Evolutionary conservation across 1,284 basidiomycete genomes (phyloP).

Genomic region (Termitomyces sp.): DNA sequence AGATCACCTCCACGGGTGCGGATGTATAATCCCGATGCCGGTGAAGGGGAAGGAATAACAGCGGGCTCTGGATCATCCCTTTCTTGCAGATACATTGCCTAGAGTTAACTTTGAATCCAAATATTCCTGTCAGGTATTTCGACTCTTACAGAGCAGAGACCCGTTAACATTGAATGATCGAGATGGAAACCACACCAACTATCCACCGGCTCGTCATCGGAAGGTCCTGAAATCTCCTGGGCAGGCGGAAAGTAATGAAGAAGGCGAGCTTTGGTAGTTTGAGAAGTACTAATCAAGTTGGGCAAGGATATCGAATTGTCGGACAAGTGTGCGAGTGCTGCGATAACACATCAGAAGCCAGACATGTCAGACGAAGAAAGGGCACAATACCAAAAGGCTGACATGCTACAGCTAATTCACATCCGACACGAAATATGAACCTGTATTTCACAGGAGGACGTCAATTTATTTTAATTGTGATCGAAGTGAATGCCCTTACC

Average conservation of each 20-base stretch:
- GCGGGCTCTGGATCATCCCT: slow-evolving; percentile 36
- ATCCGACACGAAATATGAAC: slow-evolving; percentile 77
- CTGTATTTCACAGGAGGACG: slow-evolving; percentile 27
- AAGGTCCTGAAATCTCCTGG: slow-evolving; percentile 30
- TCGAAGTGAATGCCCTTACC: slow-evolving; percentile 35
- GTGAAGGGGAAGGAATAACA: slow-evolving; percentile 62
- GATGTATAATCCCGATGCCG: slow-evolving; percentile 83
- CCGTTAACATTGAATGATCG: slow-evolving; percentile 86
- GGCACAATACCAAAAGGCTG: slow-evolving; percentile 73
- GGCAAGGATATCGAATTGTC: slow-evolving; percentile 62
- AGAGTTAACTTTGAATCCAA: slow-evolving; percentile 28
- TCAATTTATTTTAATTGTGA: neutral
- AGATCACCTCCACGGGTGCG: slow-evolving; percentile 72
- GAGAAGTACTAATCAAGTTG: slow-evolving; percentile 57
- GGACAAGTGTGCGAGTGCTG: slow-evolving; percentile 59
- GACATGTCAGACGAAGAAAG: neutral
- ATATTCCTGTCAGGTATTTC: neutral
- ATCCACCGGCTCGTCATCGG: slow-evolving; percentile 63
- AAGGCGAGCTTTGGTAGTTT: slow-evolving; percentile 79
- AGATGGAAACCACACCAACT: slow-evolving; percentile 81
- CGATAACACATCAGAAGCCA: neutral
- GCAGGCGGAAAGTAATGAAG: slow-evolving; percentile 86
- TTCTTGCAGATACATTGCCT: slow-evolving; percentile 77
- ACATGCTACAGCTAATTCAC: slow-evolving; percentile 76
- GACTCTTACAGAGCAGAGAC: slow-evolving; percentile 75